Base-by-base conservation (phyloP, 192 early-diverging fungal genomes). In the Rhizoclosmatium sp. region DNA sequence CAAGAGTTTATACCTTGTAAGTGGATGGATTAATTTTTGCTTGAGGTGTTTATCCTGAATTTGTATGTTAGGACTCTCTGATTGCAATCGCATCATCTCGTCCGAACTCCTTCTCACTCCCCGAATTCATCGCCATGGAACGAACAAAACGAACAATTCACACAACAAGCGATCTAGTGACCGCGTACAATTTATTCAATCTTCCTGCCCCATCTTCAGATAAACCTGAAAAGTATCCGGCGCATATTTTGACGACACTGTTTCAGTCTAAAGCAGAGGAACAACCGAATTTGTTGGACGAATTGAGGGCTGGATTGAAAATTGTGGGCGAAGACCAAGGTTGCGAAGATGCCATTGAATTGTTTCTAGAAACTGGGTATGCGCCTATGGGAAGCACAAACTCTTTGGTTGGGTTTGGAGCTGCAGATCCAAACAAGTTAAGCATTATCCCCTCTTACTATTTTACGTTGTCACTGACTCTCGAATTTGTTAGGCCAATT, bases 321-420 rank as follows among this genome's bases (percentile, higher is more conserved):
- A 67, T 67, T 23, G 46, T 65, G 4, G 75, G 62, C 2, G 42
- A 21, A 23, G 75, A 67, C 9, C 41, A 67, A 76, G 75, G 75
- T 14, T 76, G 64, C 47, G 41, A 47, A 21, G 75, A 76, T 47
- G 62, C 5, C 1, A 56, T 76, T 48, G 75, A 76, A 5, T 3
- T 76, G 23, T 76, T 39, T 76, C 51, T 76, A 64, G 64, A 65
- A 23, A 76, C 75, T 5, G 75, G 75, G 41, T 76, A 51, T 54
- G 40, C 58, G 10, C 75, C 75, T n/a, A 44, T 40, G 47, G 19
- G 49, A 2, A 39, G 60, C 42, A 54, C 45, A 14, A 54, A 5
- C 54, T 46, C 4, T 10, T 16, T 69, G 4, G 10, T 5, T 44
- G 21, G 23, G 44, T 4, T 12, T 7, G 46, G 7, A 16, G 4